Evolutionary conservation across 108 stramenopile genomes (phyloP).

Genomic region (Bacterosira constricta): DNA sequence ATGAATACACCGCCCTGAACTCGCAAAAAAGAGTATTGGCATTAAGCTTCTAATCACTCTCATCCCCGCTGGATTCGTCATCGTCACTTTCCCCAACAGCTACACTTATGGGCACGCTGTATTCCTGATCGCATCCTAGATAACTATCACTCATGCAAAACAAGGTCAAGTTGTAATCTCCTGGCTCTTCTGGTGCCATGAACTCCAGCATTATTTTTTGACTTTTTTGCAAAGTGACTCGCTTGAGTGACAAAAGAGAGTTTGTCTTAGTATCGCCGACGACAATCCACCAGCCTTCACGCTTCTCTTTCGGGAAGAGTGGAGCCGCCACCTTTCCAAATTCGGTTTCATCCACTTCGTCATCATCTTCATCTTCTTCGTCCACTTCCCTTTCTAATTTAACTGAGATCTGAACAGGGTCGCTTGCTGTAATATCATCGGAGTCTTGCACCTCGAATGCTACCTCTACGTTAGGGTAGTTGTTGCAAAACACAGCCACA

Average conservation of each 20-base stretch:
- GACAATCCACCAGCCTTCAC: conserved; percentile 97
- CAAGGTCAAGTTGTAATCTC: conserved; percentile 91
- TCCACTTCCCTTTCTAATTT: conserved; percentile 93
- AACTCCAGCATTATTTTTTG: conserved; percentile 86
- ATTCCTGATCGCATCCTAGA: conserved; percentile 97
- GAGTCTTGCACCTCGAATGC: conserved; percentile 83
- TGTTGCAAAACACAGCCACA: conserved; percentile 98
- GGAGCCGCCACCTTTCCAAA: conserved; percentile 87
- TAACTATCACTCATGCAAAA: conserved; percentile 99
- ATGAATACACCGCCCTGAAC: no score
- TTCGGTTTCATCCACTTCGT: conserved; percentile 74
- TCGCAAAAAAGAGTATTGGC: background rate
- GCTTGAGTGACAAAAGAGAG: conserved; percentile 91
- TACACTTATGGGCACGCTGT: conserved; percentile 84
- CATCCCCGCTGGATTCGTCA: conserved; percentile 59
- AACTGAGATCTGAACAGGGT: conserved; percentile 86
- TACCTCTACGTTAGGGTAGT: conserved; percentile 95
- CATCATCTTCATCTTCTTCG: conserved; percentile 82
- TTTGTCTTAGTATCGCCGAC: conserved; percentile 92
- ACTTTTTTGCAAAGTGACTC: conserved; percentile 75
- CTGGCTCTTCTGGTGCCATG: conserved; percentile 94
- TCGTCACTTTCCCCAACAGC: conserved; percentile 69
- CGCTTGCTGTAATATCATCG: conserved; percentile 88
- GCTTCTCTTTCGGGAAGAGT: conserved; percentile 90
- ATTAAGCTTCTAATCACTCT: conserved; percentile 29